phyloP scores from a whole-genome alignment of 805 yeast genomes.

The Candida suzukii region DNA sequence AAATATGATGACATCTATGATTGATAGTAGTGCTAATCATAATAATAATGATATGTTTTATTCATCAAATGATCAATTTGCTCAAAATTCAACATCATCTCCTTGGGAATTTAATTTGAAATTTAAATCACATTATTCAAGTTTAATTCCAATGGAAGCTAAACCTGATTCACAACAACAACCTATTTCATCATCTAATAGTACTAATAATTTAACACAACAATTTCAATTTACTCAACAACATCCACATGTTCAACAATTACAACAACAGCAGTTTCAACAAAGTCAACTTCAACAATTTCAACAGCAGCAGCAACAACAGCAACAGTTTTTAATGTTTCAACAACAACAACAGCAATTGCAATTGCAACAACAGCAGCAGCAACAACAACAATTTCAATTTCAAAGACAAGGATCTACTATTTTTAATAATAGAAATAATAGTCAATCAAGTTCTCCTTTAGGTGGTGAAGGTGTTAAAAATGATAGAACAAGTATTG shows the following conservation, averaged over 20 bases:
- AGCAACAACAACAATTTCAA: neutral
- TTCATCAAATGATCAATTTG: neutral
- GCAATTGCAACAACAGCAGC: conserved; percentile 2
- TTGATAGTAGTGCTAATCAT: neutral
- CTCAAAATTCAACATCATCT: neutral
- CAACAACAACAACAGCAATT: neutral
- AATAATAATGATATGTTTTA: neutral
- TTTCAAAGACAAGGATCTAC: neutral
- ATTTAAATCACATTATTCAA: conserved; percentile 1
- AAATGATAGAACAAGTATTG: neutral
- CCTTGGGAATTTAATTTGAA: neutral
- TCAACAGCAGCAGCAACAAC: neutral
- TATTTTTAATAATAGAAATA: too few relatives aligned
- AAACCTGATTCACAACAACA: neutral
- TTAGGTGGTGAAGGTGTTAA: neutral
- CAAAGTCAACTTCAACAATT: neutral
- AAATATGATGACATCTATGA: neutral
- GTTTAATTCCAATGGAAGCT: conserved; percentile 2
- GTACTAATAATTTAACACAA: neutral
- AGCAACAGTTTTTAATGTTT: conserved; percentile 1
- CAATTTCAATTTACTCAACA: neutral
- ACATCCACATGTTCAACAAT: neutral
- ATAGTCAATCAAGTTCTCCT: neutral
- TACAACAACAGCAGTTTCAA: neutral
- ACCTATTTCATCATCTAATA: neutral